Evolutionary conservation across 352 stramenopile species (phyloP).

Genomic region (Phytophthora agathidicida): DNA sequence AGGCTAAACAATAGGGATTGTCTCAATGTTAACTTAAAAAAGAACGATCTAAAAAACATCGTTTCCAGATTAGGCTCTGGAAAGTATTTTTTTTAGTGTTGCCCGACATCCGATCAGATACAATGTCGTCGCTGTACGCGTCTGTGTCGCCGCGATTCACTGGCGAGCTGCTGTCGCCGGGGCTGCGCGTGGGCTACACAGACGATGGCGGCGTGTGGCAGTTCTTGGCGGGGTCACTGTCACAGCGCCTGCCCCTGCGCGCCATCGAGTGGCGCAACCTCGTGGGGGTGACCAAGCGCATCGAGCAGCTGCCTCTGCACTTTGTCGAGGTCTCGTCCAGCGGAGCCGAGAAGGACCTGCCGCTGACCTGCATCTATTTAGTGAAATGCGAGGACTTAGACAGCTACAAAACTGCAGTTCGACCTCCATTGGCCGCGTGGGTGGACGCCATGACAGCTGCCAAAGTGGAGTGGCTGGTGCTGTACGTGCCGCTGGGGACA

Average conservation of each 20-base stretch:
- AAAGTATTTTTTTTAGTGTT: too few relatives aligned
- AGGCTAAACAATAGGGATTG: too few relatives aligned
- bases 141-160: constrained; percentile 76
- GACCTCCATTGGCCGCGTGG: constrained; percentile 58
- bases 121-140: constrained; percentile 79
- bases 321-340: constrained; percentile 41
- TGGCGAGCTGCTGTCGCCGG: constrained; percentile 63
- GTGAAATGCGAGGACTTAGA: constrained; percentile 89
- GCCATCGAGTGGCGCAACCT: constrained; percentile 86
- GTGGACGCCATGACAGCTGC: constrained; percentile 73
- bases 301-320: constrained; percentile 66
- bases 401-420: constrained; percentile 61
- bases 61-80: too few relatives aligned
- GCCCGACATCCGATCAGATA: too few relatives aligned
- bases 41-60: too few relatives aligned
- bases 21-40: too few relatives aligned
- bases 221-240: constrained; percentile 71
- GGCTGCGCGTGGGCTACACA: constrained; percentile 70
- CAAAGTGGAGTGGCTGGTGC: constrained; percentile 77
- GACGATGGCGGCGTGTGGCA: constrained; percentile 85
- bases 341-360: constrained; percentile 30
- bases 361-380: constrained; percentile 75
- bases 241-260: constrained; percentile 68
- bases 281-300: constrained; percentile 72
- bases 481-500: constrained; percentile 88